These are phyloP conservation scores for Boechera retrofracta DNA, from an alignment of 345 rosid species.

Conservation along the genomic window DNA sequence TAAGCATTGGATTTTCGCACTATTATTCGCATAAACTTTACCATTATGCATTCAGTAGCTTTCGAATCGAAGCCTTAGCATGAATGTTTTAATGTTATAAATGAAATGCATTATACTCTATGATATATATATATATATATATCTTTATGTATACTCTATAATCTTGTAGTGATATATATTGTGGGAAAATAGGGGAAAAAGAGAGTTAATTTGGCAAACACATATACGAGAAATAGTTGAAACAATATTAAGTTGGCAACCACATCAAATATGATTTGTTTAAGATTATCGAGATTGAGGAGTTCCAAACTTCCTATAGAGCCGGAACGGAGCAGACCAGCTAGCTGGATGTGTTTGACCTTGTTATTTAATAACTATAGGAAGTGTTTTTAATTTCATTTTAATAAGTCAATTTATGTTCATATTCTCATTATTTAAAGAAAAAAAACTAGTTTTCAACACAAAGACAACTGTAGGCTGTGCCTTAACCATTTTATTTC, in stretches of 20 bases:
- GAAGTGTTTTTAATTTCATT: not conserved
- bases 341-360: slow-evolving; percentile 45
- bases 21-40: too few relatives aligned
- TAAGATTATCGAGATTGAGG: slow-evolving; percentile 36
- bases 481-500: slow-evolving; percentile 37
- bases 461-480: slow-evolving; percentile 37
- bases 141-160: too few relatives aligned
- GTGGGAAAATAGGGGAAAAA: not conserved
- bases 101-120: too few relatives aligned
- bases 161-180: not conserved
- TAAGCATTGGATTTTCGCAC: too few relatives aligned
- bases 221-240: not conserved
- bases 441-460: slow-evolving; percentile 23
- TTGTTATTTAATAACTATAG: slow-evolving; percentile 19
- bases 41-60: too few relatives aligned
- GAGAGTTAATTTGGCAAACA: not conserved
- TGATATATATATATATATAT: too few relatives aligned
- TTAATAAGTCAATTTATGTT: slow-evolving; percentile 11
- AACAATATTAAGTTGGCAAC: slow-evolving; percentile 2
- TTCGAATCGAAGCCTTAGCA: too few relatives aligned
- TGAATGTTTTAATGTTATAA: too few relatives aligned
- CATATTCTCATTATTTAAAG: slow-evolving; percentile 17
- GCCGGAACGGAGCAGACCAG: slow-evolving; percentile 36
- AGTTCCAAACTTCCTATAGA: slow-evolving; percentile 36
- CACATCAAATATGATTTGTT: slow-evolving; percentile 27